Evolutionary conservation across 202 grass and related monocot genomes (phyloP).

Genomic region (Zoysia matrella): DNA sequence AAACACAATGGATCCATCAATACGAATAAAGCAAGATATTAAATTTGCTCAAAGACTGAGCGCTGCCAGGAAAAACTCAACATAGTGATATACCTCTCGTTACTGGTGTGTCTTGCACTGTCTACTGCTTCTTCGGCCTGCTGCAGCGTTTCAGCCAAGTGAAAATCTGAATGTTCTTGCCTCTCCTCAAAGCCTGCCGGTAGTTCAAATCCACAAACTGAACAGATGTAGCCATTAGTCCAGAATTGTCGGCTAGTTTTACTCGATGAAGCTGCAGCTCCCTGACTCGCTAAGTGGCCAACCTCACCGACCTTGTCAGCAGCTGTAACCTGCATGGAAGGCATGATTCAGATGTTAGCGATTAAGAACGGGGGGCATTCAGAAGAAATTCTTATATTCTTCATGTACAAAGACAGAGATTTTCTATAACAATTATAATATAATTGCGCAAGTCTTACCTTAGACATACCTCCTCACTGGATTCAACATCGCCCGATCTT

Average conservation of each 20-base stretch:
- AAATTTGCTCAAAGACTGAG: background rate
- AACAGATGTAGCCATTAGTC: constrained; percentile 85
- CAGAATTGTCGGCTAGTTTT: constrained; percentile 50
- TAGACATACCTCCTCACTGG: constrained; percentile 34
- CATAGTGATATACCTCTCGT: constrained; percentile 44
- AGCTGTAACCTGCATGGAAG: constrained; percentile 29
- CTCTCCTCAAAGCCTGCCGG: constrained; percentile 79
- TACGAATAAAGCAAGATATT: background rate
- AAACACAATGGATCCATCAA: background rate
- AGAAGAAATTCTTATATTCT: background rate
- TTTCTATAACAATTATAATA: constrained; percentile 18
- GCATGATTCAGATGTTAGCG: background rate
- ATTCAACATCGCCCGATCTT: constrained; percentile 9
- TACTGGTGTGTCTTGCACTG: constrained; percentile 20
- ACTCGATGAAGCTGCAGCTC: constrained; percentile 29
- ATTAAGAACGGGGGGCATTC: background rate
- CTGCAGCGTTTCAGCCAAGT: constrained; percentile 82
- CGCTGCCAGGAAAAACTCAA: background rate
- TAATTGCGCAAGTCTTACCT: too few relatives aligned
- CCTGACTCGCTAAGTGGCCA: constrained; percentile 2
- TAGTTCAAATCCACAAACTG: constrained; percentile 78
- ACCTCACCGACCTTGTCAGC: background rate
- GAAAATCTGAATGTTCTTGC: constrained; percentile 84
- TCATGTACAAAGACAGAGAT: background rate
- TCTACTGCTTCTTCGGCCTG: constrained; percentile 58